phyloP scores from a whole-genome alignment of 352 stramenopile genomes.

The Globisporangium radiosum region DNA sequence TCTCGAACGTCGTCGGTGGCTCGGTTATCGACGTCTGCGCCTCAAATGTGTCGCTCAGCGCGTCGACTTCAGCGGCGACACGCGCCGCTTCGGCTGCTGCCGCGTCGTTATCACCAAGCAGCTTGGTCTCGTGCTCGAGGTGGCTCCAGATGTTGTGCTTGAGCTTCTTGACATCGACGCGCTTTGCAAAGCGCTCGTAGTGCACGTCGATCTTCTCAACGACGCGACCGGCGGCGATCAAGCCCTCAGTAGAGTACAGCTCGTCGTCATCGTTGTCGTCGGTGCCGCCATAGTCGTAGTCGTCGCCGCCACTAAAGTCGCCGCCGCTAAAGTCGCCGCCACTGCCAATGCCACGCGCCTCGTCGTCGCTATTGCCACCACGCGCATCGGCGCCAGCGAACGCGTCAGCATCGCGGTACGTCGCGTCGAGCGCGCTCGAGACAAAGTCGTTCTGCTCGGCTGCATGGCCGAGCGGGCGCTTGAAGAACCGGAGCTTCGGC shows the following conservation, averaged over 20 bases:
- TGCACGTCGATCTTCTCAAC: conserved; percentile 93
- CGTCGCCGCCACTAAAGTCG: conserved; percentile 1
- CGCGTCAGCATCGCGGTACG: background rate
- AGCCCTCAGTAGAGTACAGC: conserved; percentile 41
- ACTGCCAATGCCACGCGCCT: conserved; percentile 4
- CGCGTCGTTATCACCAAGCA: conserved; percentile 12
- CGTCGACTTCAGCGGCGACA: conserved; percentile 9
- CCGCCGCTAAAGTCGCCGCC: conserved; percentile 8
- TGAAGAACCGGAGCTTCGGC: conserved; percentile 61
- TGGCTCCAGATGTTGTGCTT: conserved; percentile 94
- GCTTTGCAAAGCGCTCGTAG: conserved; percentile 94
- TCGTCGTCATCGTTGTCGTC: conserved; percentile 19
- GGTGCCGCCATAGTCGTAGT: conserved; percentile 29
- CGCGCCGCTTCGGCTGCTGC: background rate
- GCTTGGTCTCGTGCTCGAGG: conserved; percentile 38
- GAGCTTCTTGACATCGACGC: conserved; percentile 95
- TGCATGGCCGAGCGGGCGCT: conserved; percentile 15
- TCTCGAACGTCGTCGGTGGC: conserved; percentile 73
- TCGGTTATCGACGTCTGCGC: conserved; percentile 8
- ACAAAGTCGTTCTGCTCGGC: conserved; percentile 8
- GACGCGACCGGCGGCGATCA: conserved; percentile 86
- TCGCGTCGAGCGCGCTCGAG: conserved; percentile 15
- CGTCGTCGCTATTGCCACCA: background rate
- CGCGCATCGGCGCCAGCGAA: too few relatives aligned
- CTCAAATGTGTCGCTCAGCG: conserved; percentile 12